These are phyloP conservation scores for Apiotrichum montevideense DNA, from an alignment of 1,284 basidiomycete genomes.

Conservation along the genomic window DNA sequence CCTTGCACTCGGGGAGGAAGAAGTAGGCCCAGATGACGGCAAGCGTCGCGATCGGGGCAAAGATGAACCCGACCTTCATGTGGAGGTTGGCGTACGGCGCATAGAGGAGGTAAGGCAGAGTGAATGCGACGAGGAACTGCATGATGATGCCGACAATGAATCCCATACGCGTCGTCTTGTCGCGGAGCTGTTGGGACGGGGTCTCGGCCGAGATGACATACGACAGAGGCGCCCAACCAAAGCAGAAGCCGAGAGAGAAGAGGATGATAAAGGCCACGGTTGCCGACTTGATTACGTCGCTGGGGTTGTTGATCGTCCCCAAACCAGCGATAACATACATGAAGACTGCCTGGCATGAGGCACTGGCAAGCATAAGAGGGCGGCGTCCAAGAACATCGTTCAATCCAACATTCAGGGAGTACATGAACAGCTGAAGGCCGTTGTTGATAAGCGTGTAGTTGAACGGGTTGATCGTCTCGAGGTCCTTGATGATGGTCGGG, in stretches of 20 bases:
- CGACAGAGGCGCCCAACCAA: conserved; percentile 7
- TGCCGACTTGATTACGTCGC: conserved; percentile 2
- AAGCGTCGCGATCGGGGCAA: not conserved
- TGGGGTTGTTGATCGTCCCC: conserved; percentile 4
- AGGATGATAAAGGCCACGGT: conserved; percentile 3
- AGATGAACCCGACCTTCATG: conserved; percentile 6
- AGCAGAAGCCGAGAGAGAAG: conserved; percentile 1
- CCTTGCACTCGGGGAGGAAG: conserved; percentile 10
- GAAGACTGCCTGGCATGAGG: conserved; percentile 6
- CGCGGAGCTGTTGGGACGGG: conserved; percentile 1
- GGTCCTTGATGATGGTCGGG: conserved; percentile 7
- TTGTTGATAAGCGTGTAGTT: conserved; percentile 13
- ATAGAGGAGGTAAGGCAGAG: conserved; percentile 10
- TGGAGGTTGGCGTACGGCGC: conserved; percentile 1
- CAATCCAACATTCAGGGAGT: conserved; percentile 3
- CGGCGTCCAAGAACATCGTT: conserved; percentile 18
- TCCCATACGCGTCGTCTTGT: conserved; percentile 5
- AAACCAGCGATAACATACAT: conserved; percentile 7
- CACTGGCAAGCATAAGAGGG: conserved; percentile 11
- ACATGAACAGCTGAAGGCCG: conserved; percentile 2
- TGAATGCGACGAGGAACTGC: conserved; percentile 13
- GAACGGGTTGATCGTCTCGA: conserved; percentile 9
- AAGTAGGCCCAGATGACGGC: conserved; percentile 3
- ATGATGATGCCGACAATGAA: conserved; percentile 10
- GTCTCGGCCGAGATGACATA: conserved; percentile 5